Evolutionary conservation across 345 rosid genomes (phyloP).

Genomic region (Gossypium ekmanianum): DNA sequence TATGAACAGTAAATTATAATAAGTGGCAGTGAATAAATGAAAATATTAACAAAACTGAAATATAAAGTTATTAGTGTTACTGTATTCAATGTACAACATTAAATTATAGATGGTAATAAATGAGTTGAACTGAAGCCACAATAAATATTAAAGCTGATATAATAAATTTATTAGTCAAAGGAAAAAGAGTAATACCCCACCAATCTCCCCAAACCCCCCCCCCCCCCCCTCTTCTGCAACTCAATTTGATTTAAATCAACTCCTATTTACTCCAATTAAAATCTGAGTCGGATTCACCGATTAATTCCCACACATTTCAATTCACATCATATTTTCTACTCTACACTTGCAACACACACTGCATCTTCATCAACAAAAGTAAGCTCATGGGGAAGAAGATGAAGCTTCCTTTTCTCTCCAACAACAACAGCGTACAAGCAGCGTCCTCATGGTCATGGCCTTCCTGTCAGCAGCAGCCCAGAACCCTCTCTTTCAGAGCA

Average conservation of each 20-base stretch:
- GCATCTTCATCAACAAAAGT: not conserved
- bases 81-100: not conserved
- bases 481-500: constrained; percentile 65
- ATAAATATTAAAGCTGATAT: not conserved
- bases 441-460: constrained; percentile 76
- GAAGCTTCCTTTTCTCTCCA: constrained; percentile 62
- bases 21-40: too few relatives aligned
- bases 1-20: too few relatives aligned
- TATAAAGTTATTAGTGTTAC: too few relatives aligned
- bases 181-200: not conserved
- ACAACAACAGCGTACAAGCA: constrained; percentile 14
- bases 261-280: too few relatives aligned
- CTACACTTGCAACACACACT: too few relatives aligned
- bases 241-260: too few relatives aligned
- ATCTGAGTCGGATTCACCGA: constrained; percentile 13
- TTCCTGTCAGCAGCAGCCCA: constrained; percentile 64
- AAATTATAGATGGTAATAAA: not conserved
- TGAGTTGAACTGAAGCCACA: not conserved
- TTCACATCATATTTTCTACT: constrained; percentile 1
- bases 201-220: too few relatives aligned
- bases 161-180: not conserved
- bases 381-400: constrained; percentile 29
- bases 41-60: too few relatives aligned
- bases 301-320: constrained; percentile 21
- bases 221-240: too few relatives aligned